A percentile compares a stretch with the other conserved stretches of the same genome.
Conservation (phyloP, 305 asterid genomes). For the Caryopteris hybrid region DNA sequence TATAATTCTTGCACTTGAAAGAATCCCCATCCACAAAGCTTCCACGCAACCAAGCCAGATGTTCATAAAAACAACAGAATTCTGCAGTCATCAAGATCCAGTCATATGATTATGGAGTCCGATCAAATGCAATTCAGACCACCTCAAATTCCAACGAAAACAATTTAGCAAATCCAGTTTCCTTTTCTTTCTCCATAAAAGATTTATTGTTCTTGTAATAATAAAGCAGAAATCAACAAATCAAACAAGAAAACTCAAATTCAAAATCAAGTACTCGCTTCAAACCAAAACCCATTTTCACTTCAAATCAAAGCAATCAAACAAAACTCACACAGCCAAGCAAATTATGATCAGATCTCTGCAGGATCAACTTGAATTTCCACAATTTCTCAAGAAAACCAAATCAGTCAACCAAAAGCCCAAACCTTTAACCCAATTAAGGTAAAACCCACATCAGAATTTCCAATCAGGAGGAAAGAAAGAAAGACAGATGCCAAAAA, state of each 20-base stretch:
- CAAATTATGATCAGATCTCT: slow-evolving; percentile 39
- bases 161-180: too few species aligned
- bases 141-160: slow-evolving; percentile 8
- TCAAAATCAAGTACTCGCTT: slow-evolving; percentile 13
- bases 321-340: neutral
- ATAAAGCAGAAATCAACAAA: neutral
- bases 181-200: neutral
- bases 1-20: neutral
- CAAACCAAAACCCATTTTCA: slow-evolving; percentile 7
- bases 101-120: slow-evolving; percentile 1
- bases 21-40: neutral
- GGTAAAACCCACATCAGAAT: neutral
- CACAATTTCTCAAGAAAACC: slow-evolving; percentile 17
- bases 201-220: neutral
- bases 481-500: neutral
- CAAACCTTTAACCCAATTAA: slow-evolving; percentile 5
- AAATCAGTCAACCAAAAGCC: slow-evolving; percentile 22
- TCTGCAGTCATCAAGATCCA: slow-evolving; percentile 30
- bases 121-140: slow-evolving; percentile 23
- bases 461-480: slow-evolving; percentile 2
- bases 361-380: slow-evolving; percentile 32
- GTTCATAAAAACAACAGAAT: neutral
- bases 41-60: neutral
- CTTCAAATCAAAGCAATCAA: slow-evolving; percentile 13
- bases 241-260: neutral